Base-by-base conservation (phyloP, 495 filamentous ascomycete species). In the Hyaloscypha finlandica region DNA sequence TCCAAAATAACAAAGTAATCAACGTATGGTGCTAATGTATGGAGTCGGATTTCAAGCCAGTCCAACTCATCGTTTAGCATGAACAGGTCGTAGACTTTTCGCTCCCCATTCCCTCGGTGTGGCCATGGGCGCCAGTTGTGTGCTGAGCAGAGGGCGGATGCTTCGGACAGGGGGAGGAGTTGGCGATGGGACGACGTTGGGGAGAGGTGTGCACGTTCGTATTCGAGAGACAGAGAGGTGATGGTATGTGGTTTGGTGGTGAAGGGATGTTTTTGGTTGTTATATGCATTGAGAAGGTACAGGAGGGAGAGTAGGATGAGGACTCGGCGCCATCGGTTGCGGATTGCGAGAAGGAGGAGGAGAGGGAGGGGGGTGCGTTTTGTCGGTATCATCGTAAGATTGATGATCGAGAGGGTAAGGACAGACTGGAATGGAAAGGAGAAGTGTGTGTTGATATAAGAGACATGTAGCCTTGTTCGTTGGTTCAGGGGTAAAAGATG, bases 1-100 rank as follows among this genome's bases (percentile, higher is more conserved):
- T 84, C 81, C 65, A 84, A 74, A 61, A 83, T 79, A 67, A 81
- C 79, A 71, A 83, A 83, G 68, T 82, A 83, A 60, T 81, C 81
- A 53, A 84, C 74, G 52, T 73, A 45, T 1, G 70, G 30, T 6
- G 65, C 59, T 37, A 81, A 67, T 20, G 78, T 77, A 54, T 75
- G 53, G 1, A 83, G 63, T 3, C 80, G 76, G 56, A 83, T 80
- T 58, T 82, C 80, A 16, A 83, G 74, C 81, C 79, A 81, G 60
- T 82, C 79, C 8, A 83, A 70, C 73, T 82, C 81, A 8, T 72
- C 76, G 42, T 77, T 79, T 19, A 83, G 61, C 55, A 81, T 71
- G 33, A 82, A 75, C 3, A 82, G 64, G 59, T 82, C 80, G 67
- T 78, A 82, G 29, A 83, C 69, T 67, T 79, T 80, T 61, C 80